Base-by-base conservation (phyloP, 75 land plant genomes). In the Gnetum montanum region DNA sequence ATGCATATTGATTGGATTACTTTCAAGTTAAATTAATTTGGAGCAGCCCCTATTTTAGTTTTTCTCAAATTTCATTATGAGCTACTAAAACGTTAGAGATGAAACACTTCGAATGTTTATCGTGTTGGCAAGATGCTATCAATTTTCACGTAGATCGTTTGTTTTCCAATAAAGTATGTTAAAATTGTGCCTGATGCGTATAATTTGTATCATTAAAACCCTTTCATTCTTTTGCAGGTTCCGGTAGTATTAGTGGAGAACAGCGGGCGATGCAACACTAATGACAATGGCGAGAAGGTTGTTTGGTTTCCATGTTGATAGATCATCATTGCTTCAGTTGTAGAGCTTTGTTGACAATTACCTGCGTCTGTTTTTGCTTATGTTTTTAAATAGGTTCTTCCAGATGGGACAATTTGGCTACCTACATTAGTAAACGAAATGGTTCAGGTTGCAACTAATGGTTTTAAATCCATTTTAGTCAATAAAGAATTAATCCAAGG, bases 171-270 rank as follows among this genome's bases (percentile, higher is more conserved):
- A n/a, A n/a, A n/a, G n/a, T n/a, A n/a, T n/a, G n/a, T n/a, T n/a
- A n/a, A n/a, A n/a, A n/a, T n/a, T n/a, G n/a, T n/a, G n/a, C n/a
- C n/a, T n/a, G n/a, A n/a, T n/a, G n/a, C n/a, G n/a, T n/a, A n/a
- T n/a, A n/a, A n/a, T n/a, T n/a, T n/a, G n/a, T n/a, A n/a, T n/a
- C n/a, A n/a, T n/a, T n/a, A n/a, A n/a, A n/a, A n/a, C n/a, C n/a
- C n/a, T n/a, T n/a, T n/a, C n/a, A n/a, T n/a, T n/a, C n/a, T n/a
- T 3, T 19, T 60, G 44, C 76, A 76, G 51, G 69, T 90, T 29
- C 98, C 96, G n/a, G 73, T 83, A 34, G 88, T 65, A 20, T 64
- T 90, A 58, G 94, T 94, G 16, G 98, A 94, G 76, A 94, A 94
- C 59, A 94, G 98, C 60, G 96, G 96, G 10, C 74, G 98, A 46